Evolutionary conservation across 805 yeast genomes (phyloP).

Genomic region (Cyberlindnera euphorbiiphila): DNA sequence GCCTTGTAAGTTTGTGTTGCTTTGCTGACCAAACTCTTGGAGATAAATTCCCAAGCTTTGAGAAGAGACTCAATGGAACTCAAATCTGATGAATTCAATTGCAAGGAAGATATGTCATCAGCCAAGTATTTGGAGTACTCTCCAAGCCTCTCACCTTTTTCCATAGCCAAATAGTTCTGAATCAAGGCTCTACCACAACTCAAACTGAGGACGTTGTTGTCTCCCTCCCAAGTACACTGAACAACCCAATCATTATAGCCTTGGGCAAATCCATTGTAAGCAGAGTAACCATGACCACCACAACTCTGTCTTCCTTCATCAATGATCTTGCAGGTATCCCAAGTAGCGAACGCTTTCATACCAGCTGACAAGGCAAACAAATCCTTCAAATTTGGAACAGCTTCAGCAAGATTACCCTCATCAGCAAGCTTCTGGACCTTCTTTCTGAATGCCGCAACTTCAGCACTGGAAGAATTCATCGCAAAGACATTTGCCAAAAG

Average conservation of each 20-base stretch:
- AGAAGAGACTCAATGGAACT: conserved; percentile 14
- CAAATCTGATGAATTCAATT: conserved; percentile 21
- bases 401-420: conserved; percentile 39
- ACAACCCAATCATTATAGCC: conserved; percentile 90
- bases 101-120: conserved; percentile 1
- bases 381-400: conserved; percentile 64
- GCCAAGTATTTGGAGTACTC: conserved; percentile 30
- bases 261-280: conserved; percentile 83
- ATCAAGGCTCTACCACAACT: conserved; percentile 72
- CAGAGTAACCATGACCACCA: conserved; percentile 72
- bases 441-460: conserved; percentile 45
- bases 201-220: conserved; percentile 78
- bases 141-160: conserved; percentile 29
- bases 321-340: conserved; percentile 75
- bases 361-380: conserved; percentile 85
- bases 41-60: conserved; percentile 33
- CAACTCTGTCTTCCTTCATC: conserved; percentile 75
- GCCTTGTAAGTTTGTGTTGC: conserved; percentile 17
- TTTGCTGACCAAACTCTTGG: conserved; percentile 19
- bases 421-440: conserved; percentile 31
- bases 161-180: conserved; percentile 34
- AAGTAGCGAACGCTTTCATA: conserved; percentile 82
- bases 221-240: conserved; percentile 98
- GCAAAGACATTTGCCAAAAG: conserved; percentile 75
- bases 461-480: conserved; percentile 52